Evolutionary conservation across 1,284 basidiomycete genomes (phyloP).

Genomic region (Neonothopanus nambi): DNA sequence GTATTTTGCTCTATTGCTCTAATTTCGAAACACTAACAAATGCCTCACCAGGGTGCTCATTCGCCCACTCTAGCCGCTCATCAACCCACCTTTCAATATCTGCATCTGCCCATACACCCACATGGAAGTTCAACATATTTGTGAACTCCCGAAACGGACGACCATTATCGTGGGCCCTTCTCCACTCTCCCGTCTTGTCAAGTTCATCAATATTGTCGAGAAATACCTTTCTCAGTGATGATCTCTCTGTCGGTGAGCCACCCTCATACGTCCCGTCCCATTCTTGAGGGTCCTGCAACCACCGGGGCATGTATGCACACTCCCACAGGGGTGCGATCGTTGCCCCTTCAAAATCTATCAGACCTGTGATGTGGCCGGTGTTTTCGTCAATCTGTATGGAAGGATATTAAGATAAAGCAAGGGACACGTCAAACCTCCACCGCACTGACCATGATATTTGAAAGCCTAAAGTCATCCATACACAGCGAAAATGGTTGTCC

Average conservation of each 20-base stretch:
- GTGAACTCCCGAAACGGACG: slow-evolving; percentile 14
- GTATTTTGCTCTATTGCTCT: too few species aligned
- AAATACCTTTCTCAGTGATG: slow-evolving; percentile 12
- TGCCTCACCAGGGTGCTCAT: slow-evolving; percentile 5
- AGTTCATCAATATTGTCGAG: slow-evolving; percentile 4
- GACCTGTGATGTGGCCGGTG: slow-evolving; percentile 18
- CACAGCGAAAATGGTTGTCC: slow-evolving; percentile 16
- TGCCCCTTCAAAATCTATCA: slow-evolving; percentile 23
- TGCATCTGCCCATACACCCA: slow-evolving; percentile 14
- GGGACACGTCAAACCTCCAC: neutral
- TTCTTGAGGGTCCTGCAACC: slow-evolving; percentile 13
- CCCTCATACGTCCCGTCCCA: slow-evolving; percentile 12
- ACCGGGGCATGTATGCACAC: slow-evolving; percentile 17
- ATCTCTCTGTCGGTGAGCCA: slow-evolving; percentile 8
- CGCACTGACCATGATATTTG: slow-evolving; percentile 21
- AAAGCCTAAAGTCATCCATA: slow-evolving; percentile 23
- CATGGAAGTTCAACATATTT: slow-evolving; percentile 4
- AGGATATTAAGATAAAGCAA: neutral
- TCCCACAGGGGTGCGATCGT: slow-evolving; percentile 22
- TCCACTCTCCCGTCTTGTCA: slow-evolving; percentile 13
- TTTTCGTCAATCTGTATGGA: slow-evolving; percentile 15
- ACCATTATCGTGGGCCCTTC: slow-evolving; percentile 8
- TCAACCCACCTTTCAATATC: slow-evolving; percentile 12
- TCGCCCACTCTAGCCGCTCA: slow-evolving; percentile 13
- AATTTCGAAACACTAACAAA: too few species aligned